Conservation (phyloP, 1,284 basidiomycete species). For the Cerrena zonata region DNA sequence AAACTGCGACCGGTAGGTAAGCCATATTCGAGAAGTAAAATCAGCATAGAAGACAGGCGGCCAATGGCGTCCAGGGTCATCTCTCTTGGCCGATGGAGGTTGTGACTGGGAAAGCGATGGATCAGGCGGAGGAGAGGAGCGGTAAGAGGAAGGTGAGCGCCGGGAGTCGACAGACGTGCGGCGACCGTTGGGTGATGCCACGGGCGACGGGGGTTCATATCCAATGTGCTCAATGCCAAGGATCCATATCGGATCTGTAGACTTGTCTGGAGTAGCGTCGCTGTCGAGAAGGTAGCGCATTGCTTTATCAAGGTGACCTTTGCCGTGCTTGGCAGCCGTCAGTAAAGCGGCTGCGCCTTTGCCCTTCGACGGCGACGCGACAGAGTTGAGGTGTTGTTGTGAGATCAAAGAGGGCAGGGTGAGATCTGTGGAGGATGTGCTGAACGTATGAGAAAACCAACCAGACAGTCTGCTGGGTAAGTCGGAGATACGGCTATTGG, state of each 20-base stretch:
- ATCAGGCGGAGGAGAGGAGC: slow-evolving; percentile 43
- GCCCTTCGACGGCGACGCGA: slow-evolving; percentile 36
- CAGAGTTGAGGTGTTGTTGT: slow-evolving; percentile 29
- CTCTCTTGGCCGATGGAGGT: slow-evolving; percentile 28
- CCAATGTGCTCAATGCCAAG: slow-evolving; percentile 75
- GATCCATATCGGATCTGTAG: slow-evolving; percentile 76
- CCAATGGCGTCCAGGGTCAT: slow-evolving; percentile 55
- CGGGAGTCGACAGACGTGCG: slow-evolving; percentile 36
- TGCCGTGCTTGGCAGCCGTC: slow-evolving; percentile 65
- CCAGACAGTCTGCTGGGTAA: slow-evolving; percentile 63
- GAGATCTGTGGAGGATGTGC: slow-evolving; percentile 62
- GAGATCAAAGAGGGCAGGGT: slow-evolving; percentile 57
- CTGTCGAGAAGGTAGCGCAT: slow-evolving; percentile 80
- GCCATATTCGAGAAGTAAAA: slow-evolving; percentile 83
- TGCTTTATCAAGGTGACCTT: slow-evolving; percentile 70
- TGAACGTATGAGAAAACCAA: slow-evolving; percentile 74
- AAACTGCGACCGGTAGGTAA: slow-evolving; percentile 90
- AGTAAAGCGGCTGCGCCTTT: slow-evolving; percentile 50
- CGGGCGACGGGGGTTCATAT: slow-evolving; percentile 51
- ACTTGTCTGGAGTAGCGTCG: slow-evolving; percentile 77
- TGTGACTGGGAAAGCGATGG: slow-evolving; percentile 34
- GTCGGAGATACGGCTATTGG: slow-evolving; percentile 38
- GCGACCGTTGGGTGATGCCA: slow-evolving; percentile 26
- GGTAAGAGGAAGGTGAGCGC: slow-evolving; percentile 36
- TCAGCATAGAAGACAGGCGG: slow-evolving; percentile 83